Percentiles rank a stretch among this genome's conserved stretches.
Conservation (phyloP, 371 early-diverging fungal genomes). For the Mortierella sp. region DNA sequence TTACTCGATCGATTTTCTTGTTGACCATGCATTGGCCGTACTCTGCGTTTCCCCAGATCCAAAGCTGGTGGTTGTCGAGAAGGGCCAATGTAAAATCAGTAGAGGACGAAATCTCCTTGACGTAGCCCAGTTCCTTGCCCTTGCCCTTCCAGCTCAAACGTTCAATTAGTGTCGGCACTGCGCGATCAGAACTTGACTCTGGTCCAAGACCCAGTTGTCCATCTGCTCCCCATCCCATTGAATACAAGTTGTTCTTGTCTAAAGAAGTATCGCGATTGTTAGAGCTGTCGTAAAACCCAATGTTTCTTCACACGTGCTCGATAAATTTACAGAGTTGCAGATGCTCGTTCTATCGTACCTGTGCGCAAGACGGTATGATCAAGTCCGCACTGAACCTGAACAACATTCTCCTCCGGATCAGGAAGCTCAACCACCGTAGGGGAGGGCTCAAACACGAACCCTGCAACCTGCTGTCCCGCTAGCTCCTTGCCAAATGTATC, state of each 20-base stretch:
- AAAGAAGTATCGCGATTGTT: background rate
- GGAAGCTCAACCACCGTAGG: slow-evolving; percentile 38
- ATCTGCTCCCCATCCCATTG: slow-evolving; percentile 89
- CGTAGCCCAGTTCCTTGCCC: slow-evolving; percentile 39
- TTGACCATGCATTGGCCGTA: slow-evolving; percentile 86
- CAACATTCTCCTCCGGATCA: slow-evolving; percentile 58
- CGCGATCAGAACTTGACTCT: slow-evolving; percentile 60
- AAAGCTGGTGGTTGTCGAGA: slow-evolving; percentile 65
- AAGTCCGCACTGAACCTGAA: slow-evolving; percentile 77
- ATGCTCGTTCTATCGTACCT: slow-evolving; percentile 35
- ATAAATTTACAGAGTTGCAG: background rate
- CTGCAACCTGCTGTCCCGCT: slow-evolving; percentile 20
- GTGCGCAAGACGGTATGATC: slow-evolving; percentile 80
- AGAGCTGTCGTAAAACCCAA: background rate
- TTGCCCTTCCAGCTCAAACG: slow-evolving; percentile 51
- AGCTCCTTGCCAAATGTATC: slow-evolving; percentile 35
- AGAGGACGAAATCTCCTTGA: slow-evolving; percentile 71
- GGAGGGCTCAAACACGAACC: slow-evolving; percentile 45
- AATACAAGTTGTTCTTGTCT: slow-evolving; percentile 66
- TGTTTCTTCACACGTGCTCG: background rate
- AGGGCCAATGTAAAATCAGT: slow-evolving; percentile 83
- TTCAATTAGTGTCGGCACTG: slow-evolving; percentile 63
- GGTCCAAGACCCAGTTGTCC: slow-evolving; percentile 82
- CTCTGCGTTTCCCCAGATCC: slow-evolving; percentile 89
- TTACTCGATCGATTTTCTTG: slow-evolving; percentile 77